Conservation (phyloP, 371 early-diverging fungal species). For the Vairimorpha necatrix region DNA sequence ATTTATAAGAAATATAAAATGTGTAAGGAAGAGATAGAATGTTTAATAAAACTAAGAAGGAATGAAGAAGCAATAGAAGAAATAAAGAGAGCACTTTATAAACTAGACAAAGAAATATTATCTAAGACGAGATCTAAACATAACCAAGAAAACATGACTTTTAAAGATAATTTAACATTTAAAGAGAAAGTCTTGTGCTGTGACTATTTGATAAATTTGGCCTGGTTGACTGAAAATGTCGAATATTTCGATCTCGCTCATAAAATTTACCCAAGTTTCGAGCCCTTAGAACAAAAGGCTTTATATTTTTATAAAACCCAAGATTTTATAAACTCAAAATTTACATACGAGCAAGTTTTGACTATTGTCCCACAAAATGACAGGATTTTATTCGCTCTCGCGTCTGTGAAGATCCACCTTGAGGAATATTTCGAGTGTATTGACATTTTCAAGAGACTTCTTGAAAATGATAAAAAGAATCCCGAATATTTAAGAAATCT, state of each 20-base stretch:
- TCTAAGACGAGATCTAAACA: too few species aligned
- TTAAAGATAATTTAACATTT: background rate
- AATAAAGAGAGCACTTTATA: conserved; percentile 12
- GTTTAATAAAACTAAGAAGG: conserved; percentile 30
- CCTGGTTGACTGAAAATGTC: conserved; percentile 17
- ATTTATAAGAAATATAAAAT: background rate
- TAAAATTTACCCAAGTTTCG: conserved; percentile 10
- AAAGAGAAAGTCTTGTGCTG: conserved; percentile 15
- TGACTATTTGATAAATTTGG: conserved; percentile 39
- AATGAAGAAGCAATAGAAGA: conserved; percentile 22
- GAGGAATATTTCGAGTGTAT: conserved; percentile 18
- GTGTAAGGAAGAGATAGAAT: conserved; percentile 28
- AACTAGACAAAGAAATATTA: background rate
- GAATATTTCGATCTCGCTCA: conserved; percentile 36
- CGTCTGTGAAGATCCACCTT: conserved; percentile 21
- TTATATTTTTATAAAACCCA: conserved; percentile 28
- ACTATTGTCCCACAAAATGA: conserved; percentile 28
- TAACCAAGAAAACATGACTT: too few species aligned
- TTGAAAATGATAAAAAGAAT: conserved; percentile 36
- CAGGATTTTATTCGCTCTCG: conserved; percentile 37
- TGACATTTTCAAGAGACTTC: conserved; percentile 35
- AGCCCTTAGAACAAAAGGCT: conserved; percentile 43
- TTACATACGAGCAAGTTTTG: conserved; percentile 18
- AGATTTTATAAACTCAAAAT: background rate
- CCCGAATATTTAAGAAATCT: conserved; percentile 40